Evolutionary conservation across 2,329 filamentous ascomycete genomes (phyloP).

Genomic region (Periconia macrospinosa): DNA sequence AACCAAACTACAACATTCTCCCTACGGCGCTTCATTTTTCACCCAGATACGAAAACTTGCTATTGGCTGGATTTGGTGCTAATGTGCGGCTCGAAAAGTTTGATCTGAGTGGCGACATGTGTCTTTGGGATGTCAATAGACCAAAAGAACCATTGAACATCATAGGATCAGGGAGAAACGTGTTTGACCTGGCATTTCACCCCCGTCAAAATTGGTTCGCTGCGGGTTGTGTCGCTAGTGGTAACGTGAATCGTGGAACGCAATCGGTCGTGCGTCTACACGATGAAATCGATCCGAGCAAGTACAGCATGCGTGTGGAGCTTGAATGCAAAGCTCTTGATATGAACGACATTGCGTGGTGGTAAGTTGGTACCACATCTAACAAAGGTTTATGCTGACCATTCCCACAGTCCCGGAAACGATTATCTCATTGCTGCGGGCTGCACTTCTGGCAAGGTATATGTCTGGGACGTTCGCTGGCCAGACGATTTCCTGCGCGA

Average conservation of each 20-base stretch:
- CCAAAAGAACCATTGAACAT: constrained; percentile 39
- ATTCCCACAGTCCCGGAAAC: constrained; percentile 44
- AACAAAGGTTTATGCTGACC: neutral
- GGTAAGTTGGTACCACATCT: constrained; percentile 24
- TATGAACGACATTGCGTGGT: constrained; percentile 63
- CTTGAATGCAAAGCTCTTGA: constrained; percentile 62
- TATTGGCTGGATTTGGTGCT: constrained; percentile 60
- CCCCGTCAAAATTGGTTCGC: constrained; percentile 51
- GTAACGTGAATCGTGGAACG: constrained; percentile 41
- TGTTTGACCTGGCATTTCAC: constrained; percentile 64
- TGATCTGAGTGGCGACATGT: constrained; percentile 54
- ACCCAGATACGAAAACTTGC: constrained; percentile 36
- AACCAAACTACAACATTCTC: constrained; percentile 31
- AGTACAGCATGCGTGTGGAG: constrained; percentile 42
- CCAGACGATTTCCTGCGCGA: constrained; percentile 50
- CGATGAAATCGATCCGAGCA: constrained; percentile 40
- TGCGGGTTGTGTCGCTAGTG: constrained; percentile 52
- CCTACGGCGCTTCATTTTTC: constrained; percentile 39
- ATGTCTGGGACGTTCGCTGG: constrained; percentile 62
- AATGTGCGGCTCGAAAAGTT: constrained; percentile 35
- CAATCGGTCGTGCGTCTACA: constrained; percentile 59
- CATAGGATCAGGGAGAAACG: constrained; percentile 52
- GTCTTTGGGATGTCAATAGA: constrained; percentile 55
- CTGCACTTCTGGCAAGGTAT: constrained; percentile 62
- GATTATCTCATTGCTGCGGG: constrained; percentile 59